Base-by-base conservation (phyloP, 169 alveolate genomes). In the Eimeria zaria region DNA sequence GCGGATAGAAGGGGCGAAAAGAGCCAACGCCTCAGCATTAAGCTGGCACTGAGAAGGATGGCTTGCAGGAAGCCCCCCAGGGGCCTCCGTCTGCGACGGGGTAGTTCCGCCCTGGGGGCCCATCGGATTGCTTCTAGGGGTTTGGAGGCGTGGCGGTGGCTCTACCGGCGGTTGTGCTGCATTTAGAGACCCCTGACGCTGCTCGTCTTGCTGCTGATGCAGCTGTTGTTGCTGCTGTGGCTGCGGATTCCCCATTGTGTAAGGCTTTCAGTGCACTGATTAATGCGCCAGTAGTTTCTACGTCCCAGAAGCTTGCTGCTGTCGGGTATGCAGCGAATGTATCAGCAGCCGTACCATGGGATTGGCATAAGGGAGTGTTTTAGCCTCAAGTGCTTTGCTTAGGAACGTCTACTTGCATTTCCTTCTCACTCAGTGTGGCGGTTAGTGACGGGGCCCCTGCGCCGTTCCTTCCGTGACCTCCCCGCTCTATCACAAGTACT, bases 291-390 rank as follows among this genome's bases (percentile, higher is more conserved):
- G 62, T 46, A 6, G 67, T 78, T 44, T 78, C 22, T 48, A 78
- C 88, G 88, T 78, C n/a, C 88, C 88, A 78, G 88, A 44, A 51
- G 64, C 88, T 78, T 78, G 88, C 88, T 78, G 88, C 88, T 78
- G 88, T 78, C 27, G 62, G 67, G 24, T 46, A 78, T 78, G 88
- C 88, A 78, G 64, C 88, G 48, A 46, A 78, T 78, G 60, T 78
- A 51, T 78, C 88, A 46, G 60, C 67, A 46, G 67, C 67, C 88
- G 88, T 78, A 78, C 88, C 88, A 78, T 78, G 88, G 88, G 88
- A 46, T 44, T 78, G 44, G 48, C 88, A n/a, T n/a, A 46, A 78
- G 44, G 44, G 20, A 7, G 88, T 1, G 44, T 9, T 48, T 64
- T 30, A 78, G 27, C 88, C 88, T 78, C 88, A 78, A 24, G 67